Evolutionary conservation across 495 filamentous ascomycete genomes (phyloP).

Genomic region (Penicillium paradoxum): DNA sequence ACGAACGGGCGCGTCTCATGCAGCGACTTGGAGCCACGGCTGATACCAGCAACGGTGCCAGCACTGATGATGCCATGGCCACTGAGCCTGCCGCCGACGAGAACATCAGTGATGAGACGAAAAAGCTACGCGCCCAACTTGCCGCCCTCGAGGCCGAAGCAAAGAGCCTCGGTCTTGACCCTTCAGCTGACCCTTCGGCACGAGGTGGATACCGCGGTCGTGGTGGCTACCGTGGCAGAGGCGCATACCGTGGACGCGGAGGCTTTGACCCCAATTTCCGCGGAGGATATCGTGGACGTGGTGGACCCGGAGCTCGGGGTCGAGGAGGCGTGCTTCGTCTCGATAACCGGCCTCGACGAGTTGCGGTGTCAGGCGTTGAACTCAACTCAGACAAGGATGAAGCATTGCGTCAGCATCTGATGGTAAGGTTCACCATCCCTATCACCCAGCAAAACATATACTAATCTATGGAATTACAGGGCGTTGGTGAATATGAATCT

Average conservation of each 20-base stretch:
- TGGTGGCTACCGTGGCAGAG: slow-evolving; percentile 45
- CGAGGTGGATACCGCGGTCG: slow-evolving; percentile 40
- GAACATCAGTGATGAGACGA: slow-evolving; percentile 55
- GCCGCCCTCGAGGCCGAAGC: slow-evolving; percentile 84
- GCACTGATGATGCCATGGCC: slow-evolving; percentile 11
- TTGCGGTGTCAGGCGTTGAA: slow-evolving; percentile 67
- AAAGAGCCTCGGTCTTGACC: slow-evolving; percentile 68
- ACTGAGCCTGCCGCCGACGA: slow-evolving; percentile 35
- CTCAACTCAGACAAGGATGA: slow-evolving; percentile 72
- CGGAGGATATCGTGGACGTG: slow-evolving; percentile 36
- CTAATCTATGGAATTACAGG: slow-evolving; percentile 42
- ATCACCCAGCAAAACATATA: slow-evolving; percentile 19
- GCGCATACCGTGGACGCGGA: slow-evolving; percentile 54
- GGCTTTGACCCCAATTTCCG: slow-evolving; percentile 27
- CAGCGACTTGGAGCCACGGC: slow-evolving; percentile 53
- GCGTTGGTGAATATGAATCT: slow-evolving; percentile 74
- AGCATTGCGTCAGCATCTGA: slow-evolving; percentile 74
- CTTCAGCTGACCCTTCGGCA: slow-evolving; percentile 33
- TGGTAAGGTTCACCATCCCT: slow-evolving; percentile 54
- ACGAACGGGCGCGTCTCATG: slow-evolving; percentile 68
- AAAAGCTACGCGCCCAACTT: slow-evolving; percentile 70
- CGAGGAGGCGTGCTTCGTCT: slow-evolving; percentile 64
- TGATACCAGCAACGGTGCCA: slow-evolving; percentile 19
- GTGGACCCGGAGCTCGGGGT: slow-evolving; percentile 18
- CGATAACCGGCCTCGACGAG: slow-evolving; percentile 78